Base-by-base conservation (phyloP, 2,329 filamentous ascomycete species). In the Diaporthe sp. region DNA sequence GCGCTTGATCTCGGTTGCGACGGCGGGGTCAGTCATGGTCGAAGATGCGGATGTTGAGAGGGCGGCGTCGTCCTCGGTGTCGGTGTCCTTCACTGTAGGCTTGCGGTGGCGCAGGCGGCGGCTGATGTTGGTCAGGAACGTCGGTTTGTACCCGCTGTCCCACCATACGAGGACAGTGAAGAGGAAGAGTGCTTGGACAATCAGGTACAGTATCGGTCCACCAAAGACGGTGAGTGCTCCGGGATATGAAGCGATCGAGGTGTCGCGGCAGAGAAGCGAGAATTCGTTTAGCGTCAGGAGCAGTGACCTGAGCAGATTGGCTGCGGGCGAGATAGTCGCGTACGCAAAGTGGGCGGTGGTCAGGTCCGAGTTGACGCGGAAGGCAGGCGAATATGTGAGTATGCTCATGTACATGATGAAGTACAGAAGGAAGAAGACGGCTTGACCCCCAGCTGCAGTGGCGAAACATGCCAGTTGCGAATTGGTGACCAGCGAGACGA, bases 281-380 rank as follows among this genome's bases (percentile, higher is more conserved):
- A 98, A 98, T 3, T 96, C 87, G 81, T 98, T 98, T 70, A 98
- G 88, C 0, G 92, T 88, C 5, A 97, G 85, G 79, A 98, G 94
- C 46, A 98, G 84, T 0, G 94, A 89, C 75, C 95, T 89, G 28
- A 95, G 87, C 17, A 96, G 87, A 60, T 93, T 97, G 2, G 92
- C 94, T 62, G 96, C 92, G 0, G 96, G 96, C 1, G 95, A 92
- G 65, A 98, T 86, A 0, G 91, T 86, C 0, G 93, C 93, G 31
- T 97, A 90, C 5, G 93, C 90, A 81, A 94, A 98, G 82, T 97
- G 93, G 1, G 93, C 92, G 15, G 95, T 85, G 7, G 92, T 86
- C 17, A 98, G 85, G 72, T 90, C 88, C 4, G 83, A 84, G 80
- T 97, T 94, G 55, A 96, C 92, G 73, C 89, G 88, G 75, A 92